phyloP scores from a whole-genome alignment of 176 grass and related monocot species.

The Puya raimondii region DNA sequence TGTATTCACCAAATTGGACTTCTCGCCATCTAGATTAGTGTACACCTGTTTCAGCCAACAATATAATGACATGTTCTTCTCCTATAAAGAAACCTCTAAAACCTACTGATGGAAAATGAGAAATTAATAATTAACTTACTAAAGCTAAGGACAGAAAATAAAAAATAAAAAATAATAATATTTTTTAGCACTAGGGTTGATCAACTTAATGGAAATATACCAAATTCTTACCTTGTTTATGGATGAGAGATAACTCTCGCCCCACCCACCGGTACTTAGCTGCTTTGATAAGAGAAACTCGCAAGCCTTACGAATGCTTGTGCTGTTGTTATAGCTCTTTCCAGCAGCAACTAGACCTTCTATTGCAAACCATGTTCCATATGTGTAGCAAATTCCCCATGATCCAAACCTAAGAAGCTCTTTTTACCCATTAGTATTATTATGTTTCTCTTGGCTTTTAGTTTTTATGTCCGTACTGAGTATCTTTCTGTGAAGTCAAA shows the following conservation, averaged over 20 bases:
- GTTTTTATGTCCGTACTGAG: background rate
- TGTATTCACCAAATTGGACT: slow-evolving; percentile 64
- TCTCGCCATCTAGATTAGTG: slow-evolving; percentile 46
- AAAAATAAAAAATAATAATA: background rate
- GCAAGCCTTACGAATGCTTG: slow-evolving; percentile 39
- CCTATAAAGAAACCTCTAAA: no score
- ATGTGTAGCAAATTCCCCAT: slow-evolving; percentile 70
- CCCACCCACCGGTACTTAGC: slow-evolving; percentile 50
- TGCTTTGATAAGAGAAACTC: slow-evolving; percentile 66
- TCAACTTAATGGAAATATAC: background rate
- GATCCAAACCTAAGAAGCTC: slow-evolving; percentile 43
- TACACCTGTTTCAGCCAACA: slow-evolving; percentile 37
- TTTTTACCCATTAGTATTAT: background rate
- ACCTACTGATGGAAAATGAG: no score
- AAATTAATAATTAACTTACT: background rate
- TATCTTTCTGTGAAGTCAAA: no score
- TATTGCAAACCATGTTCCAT: slow-evolving; percentile 57
- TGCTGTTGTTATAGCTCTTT: slow-evolving; percentile 31
- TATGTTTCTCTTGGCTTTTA: background rate
- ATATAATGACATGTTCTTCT: background rate
- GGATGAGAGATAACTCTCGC: slow-evolving; percentile 70
- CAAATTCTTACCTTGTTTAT: background rate
- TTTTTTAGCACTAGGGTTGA: background rate
- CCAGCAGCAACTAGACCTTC: slow-evolving; percentile 43
- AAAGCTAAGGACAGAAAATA: background rate